Percentiles rank a stretch among this genome's conserved stretches.
These are phyloP conservation scores for Musa balbisiana DNA, from an alignment of 202 grass and related monocot species.

Conservation along the genomic window DNA sequence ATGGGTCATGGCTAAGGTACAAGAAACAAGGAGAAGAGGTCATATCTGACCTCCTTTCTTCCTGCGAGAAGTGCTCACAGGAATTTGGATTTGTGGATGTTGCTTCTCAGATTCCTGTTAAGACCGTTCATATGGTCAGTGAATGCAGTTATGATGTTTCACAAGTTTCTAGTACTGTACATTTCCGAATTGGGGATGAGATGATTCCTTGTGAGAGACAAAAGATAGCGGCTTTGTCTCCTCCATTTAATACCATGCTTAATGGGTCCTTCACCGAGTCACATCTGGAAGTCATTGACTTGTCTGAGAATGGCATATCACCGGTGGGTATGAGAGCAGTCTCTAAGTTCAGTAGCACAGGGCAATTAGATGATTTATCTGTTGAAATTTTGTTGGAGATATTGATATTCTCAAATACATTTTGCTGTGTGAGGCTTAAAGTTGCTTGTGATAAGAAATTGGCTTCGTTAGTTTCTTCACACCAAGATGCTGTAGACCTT, in stretches of 20 bases:
- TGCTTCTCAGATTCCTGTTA: conserved; percentile 46
- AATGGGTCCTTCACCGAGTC: conserved; percentile 94
- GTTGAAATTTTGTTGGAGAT: conserved; percentile 82
- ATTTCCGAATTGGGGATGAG: conserved; percentile 67
- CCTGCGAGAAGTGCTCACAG: conserved; percentile 83
- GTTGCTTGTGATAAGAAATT: conserved; percentile 80
- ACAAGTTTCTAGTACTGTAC: conserved; percentile 44
- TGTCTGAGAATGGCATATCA: conserved; percentile 86
- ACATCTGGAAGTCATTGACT: conserved; percentile 75
- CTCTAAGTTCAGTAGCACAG: conserved; percentile 72
- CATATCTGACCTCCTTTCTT: conserved; percentile 73
- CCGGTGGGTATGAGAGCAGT: conserved; percentile 65
- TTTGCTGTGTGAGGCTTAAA: conserved; percentile 90
- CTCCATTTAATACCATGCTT: conserved; percentile 85
- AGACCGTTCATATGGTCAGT: conserved; percentile 28
- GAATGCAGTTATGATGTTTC: conserved; percentile 25
- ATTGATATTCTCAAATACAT: conserved; percentile 93
- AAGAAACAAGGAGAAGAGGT: conserved; percentile 88
- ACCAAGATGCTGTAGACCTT: conserved; percentile 91
- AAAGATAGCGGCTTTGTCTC: conserved; percentile 71
- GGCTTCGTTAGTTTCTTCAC: conserved; percentile 74
- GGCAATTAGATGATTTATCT: conserved; percentile 63
- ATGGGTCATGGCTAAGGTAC: conserved; percentile 81
- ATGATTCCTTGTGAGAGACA: conserved; percentile 77
- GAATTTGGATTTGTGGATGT: conserved; percentile 85